phyloP scores from a whole-genome alignment of 108 stramenopile genomes.

The Asterionellopsis glacialis region DNA sequence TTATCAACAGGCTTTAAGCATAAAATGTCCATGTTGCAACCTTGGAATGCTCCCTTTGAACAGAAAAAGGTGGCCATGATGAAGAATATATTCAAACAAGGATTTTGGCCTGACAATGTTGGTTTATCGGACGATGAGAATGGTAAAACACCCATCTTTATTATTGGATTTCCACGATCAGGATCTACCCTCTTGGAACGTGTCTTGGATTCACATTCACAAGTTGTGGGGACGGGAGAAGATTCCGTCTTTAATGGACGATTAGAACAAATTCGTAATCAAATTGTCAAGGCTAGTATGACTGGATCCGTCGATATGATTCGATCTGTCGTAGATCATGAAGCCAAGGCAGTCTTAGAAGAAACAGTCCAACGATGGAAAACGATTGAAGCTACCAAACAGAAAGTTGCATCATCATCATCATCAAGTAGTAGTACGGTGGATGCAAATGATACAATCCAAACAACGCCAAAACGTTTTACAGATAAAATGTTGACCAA shows the following conservation, averaged over 20 bases:
- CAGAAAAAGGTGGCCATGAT: constrained; percentile 40
- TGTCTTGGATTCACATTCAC: constrained; percentile 79
- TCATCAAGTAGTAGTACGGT: constrained; percentile 16
- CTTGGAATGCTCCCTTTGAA: constrained; percentile 50
- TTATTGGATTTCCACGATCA: constrained; percentile 83
- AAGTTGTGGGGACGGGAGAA: constrained; percentile 83
- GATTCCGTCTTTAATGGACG: constrained; percentile 86
- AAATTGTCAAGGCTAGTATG: constrained; percentile 57
- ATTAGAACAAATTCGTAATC: constrained; percentile 62
- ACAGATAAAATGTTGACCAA: constrained; percentile 91
- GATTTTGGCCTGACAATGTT: constrained; percentile 63
- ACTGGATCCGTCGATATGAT: constrained; percentile 28
- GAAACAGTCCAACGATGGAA: constrained; percentile 68
- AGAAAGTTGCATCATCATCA: too few species aligned
- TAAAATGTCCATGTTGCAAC: constrained; percentile 60
- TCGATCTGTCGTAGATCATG: constrained; percentile 29
- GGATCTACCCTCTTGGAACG: constrained; percentile 85
- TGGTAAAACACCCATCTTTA: constrained; percentile 65
- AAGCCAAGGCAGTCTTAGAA: constrained; percentile 60
- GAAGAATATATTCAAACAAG: constrained; percentile 54
- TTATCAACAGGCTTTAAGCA: constrained; percentile 46
- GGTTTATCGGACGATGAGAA: constrained; percentile 16
- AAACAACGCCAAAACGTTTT: constrained; percentile 42
- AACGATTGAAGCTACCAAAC: constrained; percentile 26
- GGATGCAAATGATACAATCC: constrained; percentile 14